Base-by-base conservation (phyloP, 495 filamentous ascomycete genomes). In the Penicillium antarcticum region DNA sequence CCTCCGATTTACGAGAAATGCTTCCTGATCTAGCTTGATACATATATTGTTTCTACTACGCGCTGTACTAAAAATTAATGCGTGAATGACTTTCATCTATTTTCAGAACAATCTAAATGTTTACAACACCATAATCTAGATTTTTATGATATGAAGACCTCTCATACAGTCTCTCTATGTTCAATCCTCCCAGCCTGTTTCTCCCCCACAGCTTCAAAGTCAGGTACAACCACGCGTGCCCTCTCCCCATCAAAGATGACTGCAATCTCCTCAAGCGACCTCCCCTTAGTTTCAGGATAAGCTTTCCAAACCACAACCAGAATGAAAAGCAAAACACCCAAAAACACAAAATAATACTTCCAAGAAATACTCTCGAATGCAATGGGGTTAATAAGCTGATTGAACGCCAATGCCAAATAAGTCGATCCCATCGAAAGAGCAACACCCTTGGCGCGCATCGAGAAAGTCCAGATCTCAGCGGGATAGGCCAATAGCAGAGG, bases 361-460 rank as follows among this genome's bases (percentile, higher is more conserved):
- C 80, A 83, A 48, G 68, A 55, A 32, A 65, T 42, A 52, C 67
- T 59, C 26, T 64, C 53, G 29, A 83, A 75, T 13, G 67, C 66
- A 34, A 84, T 66, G 5, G 80, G 80, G 68, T 84, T 82, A 50
- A 79, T 79, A 23, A 63, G 75, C 69, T 72, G 71, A 52, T 73
- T 73, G 26, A 84, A 69, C 2, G 76, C 73, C 17, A 82, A 63
- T 21, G 80, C 69, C 17, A 77, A 70, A 55, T 82, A 75, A 19
- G 78, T 74, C 13, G 74, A 77, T 37, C 83, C 69, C 51, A 76
- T 77, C 70, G 76, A 76, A 43, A 81, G 65, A 71, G 85, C 80
- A 68, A 87, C 79, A 26, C 84, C 82, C 69, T 86, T 88, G 16
- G 83, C 81, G n/a, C 82, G 78, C 45, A 87, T 69, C 40, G 79